Percentiles rank a stretch among this genome's conserved stretches.
Evolutionary conservation across 495 filamentous ascomycete species (phyloP).

Genomic region (Cercophora sp.): DNA sequence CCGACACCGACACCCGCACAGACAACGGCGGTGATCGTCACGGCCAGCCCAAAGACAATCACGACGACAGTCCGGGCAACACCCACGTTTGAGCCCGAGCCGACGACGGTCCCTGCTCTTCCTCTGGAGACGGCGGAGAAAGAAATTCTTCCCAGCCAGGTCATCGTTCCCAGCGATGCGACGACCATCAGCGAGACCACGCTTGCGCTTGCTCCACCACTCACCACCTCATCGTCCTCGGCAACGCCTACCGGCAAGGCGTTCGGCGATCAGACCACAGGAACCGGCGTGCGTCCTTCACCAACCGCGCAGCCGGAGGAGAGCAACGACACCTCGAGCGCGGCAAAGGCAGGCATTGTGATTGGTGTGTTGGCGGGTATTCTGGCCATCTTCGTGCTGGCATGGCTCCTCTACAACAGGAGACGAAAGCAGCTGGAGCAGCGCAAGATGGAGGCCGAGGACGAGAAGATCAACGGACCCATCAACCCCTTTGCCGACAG

Average conservation of each 20-base stretch:
- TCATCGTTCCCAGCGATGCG: not conserved
- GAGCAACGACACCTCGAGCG: slow-evolving; percentile 47
- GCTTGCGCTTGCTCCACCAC: slow-evolving; percentile 15
- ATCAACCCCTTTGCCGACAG: slow-evolving; percentile 34
- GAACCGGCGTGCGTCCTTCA: slow-evolving; percentile 18
- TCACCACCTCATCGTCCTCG: slow-evolving; percentile 16
- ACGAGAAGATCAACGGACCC: slow-evolving; percentile 50
- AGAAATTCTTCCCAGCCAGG: not conserved
- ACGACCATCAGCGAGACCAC: slow-evolving; percentile 4
- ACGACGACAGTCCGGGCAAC: not conserved
- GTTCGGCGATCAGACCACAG: slow-evolving; percentile 1
- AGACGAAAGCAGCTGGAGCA: slow-evolving; percentile 49
- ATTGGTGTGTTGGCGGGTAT: slow-evolving; percentile 70
- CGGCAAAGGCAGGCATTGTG: slow-evolving; percentile 77
- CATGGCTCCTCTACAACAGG: slow-evolving; percentile 66
- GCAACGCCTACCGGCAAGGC: slow-evolving; percentile 5
- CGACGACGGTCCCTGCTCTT: not conserved
- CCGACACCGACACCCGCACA: not conserved
- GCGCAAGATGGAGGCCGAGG: slow-evolving; percentile 51
- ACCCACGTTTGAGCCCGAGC: not conserved
- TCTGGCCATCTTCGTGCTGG: slow-evolving; percentile 54
- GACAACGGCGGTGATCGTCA: not conserved
- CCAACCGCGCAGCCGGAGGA: slow-evolving; percentile 26
- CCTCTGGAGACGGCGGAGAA: too few relatives aligned
- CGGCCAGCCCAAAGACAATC: not conserved